Evolutionary conservation across 331 rosid genomes (phyloP).

Genomic region (Quercus tomentella): DNA sequence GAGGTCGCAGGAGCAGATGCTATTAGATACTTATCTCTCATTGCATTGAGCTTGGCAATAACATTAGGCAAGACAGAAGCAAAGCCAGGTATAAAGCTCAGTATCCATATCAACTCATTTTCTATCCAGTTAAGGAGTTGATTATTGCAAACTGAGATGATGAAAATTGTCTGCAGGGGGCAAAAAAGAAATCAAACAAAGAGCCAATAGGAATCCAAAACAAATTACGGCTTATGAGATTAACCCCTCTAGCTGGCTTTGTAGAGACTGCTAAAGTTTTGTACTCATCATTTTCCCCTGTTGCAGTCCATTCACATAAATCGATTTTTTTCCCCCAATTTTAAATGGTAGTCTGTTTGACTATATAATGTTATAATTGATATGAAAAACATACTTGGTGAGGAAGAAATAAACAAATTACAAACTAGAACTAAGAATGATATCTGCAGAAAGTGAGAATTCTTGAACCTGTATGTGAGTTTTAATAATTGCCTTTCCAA

Average conservation of each 20-base stretch:
- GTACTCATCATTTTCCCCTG: not conserved
- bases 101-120: conserved; percentile 83
- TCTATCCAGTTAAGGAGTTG: conserved; percentile 97
- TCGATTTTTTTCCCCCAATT: not conserved
- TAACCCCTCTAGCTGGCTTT: not conserved
- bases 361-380: not conserved
- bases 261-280: not conserved
- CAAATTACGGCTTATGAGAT: not conserved
- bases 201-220: not conserved
- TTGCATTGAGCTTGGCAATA: conserved; percentile 53
- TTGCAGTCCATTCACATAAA: not conserved
- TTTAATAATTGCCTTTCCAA: conserved; percentile 93
- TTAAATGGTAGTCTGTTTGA: not conserved
- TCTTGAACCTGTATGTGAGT: conserved; percentile 91
- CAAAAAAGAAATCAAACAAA: conserved; percentile 1
- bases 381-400: not conserved
- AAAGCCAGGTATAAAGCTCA: conserved; percentile 80
- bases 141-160: conserved; percentile 91
- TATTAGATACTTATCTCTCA: conserved; percentile 72
- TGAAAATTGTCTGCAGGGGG: conserved; percentile 67
- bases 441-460: not conserved
- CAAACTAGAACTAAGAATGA: not conserved
- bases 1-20: conserved; percentile 47
- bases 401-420: not conserved
- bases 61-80: conserved; percentile 56